phyloP scores from a whole-genome alignment of 768 basidiomycete species.

The Boletus vinaceobasis region DNA sequence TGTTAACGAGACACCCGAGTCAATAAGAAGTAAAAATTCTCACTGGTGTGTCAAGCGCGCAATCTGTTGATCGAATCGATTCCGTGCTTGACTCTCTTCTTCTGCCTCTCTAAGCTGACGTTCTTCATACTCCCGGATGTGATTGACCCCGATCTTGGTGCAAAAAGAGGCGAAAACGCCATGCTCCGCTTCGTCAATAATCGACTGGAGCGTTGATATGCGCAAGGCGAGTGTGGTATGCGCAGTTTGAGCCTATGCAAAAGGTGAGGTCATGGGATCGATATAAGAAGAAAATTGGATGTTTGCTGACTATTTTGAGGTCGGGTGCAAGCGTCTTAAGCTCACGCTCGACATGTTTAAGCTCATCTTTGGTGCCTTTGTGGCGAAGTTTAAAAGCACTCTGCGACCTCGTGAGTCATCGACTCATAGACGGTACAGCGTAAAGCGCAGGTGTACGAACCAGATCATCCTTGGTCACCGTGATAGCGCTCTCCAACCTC shows the following conservation, averaged over 20 bases:
- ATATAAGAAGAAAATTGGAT: background rate
- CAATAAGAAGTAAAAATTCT: constrained; percentile 20
- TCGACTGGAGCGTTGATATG: constrained; percentile 50
- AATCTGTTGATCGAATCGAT: constrained; percentile 84
- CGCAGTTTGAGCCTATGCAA: constrained; percentile 48
- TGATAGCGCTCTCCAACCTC: constrained; percentile 73
- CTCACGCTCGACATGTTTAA: constrained; percentile 75
- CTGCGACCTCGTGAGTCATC: constrained; percentile 36
- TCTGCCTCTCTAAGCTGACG: constrained; percentile 85
- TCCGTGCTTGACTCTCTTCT: constrained; percentile 79
- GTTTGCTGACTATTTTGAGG: constrained; percentile 57
- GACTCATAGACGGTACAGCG: background rate
- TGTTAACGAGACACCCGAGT: background rate
- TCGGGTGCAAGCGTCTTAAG: constrained; percentile 66
- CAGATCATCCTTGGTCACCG: constrained; percentile 78
- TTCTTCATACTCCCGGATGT: constrained; percentile 93
- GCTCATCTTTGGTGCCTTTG: constrained; percentile 76
- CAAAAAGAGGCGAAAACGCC: constrained; percentile 78
- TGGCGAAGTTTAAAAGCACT: constrained; percentile 72
- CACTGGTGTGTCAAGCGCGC: constrained; percentile 84
- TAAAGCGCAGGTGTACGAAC: constrained; percentile 39
- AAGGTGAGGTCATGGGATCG: background rate
- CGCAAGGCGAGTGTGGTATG: constrained; percentile 51
- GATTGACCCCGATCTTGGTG: constrained; percentile 65
- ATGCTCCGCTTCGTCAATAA: constrained; percentile 78